Base-by-base conservation (phyloP, 140 eudicot genomes). In the Oenanthe javanica region DNA sequence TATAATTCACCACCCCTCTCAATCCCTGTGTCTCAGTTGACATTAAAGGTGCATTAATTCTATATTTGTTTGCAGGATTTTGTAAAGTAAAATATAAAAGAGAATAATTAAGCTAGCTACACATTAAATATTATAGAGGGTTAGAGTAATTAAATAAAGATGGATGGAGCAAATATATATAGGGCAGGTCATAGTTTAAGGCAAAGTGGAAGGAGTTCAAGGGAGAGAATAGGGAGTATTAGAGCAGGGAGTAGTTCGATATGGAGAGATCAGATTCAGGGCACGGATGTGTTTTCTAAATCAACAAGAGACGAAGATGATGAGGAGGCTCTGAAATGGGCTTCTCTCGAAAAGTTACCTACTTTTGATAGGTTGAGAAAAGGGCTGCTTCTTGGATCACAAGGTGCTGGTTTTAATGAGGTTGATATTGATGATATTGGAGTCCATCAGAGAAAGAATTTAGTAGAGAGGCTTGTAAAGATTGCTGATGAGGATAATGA, bases 301-400 rank as follows among this genome's bases (percentile, higher is more conserved):
- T 89, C 96, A 1, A 25, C 85, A 2, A 73, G 85, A 48, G 90
- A 88, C 1, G 98, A 93, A 72, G 90, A 93, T 47, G 98, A 93
- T 63, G 98, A 93, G 80, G 98, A 93, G 47, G 93, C 98, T 40
- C 87, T 93, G 27, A 89, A 83, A 78, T 93, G 98, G 98, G 98
- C 97, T 75, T 88, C 98, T 25, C 88, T 93, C 19, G 94, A 93
- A 59, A 93, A 88, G 79, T 52, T 93, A 0, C 96, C 98, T 31
- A 42, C 97, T 14, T 93, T 85, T 79, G 86, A 86, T 79, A 82
- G 98, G 27, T 48, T 93, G n/a, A 89, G 81, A 64, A 91, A 85
- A 83, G 98, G 97, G 10, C 51, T 93, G 74, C 52, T 93, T 48
- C 73, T 83, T 47, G 88, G 84, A 77, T 86, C 85, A 0, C 50